Evolutionary conservation across 495 filamentous ascomycete species (phyloP).

Genomic region (Penicillium malachiteum): DNA sequence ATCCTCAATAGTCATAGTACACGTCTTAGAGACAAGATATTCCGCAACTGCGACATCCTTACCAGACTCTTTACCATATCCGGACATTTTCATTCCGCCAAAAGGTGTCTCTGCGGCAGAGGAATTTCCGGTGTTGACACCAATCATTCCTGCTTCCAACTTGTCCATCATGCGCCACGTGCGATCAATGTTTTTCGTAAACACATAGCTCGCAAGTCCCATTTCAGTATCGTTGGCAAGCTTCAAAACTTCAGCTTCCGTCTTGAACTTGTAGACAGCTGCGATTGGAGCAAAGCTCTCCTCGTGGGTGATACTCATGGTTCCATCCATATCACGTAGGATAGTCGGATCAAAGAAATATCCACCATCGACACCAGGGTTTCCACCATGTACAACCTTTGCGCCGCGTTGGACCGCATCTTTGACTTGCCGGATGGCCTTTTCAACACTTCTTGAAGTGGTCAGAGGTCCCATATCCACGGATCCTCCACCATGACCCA

Average conservation of each 20-base stretch:
- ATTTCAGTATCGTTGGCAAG: conserved; percentile 26
- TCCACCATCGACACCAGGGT: not conserved
- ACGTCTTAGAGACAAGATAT: conserved; percentile 71
- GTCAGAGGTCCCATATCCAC: conserved; percentile 8
- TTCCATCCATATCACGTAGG: conserved; percentile 59
- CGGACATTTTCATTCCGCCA: conserved; percentile 73
- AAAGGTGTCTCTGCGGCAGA: conserved; percentile 63
- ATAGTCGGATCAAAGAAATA: conserved; percentile 69
- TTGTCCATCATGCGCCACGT: conserved; percentile 24
- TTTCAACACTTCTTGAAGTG: conserved; percentile 18
- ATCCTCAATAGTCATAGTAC: conserved; percentile 60
- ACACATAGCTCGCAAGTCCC: conserved; percentile 32
- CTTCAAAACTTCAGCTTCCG: conserved; percentile 27
- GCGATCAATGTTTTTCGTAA: conserved; percentile 24
- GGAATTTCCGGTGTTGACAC: conserved; percentile 27
- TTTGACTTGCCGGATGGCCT: conserved; percentile 12
- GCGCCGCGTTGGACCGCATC: conserved; percentile 20
- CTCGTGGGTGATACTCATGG: conserved; percentile 31
- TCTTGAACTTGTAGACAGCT: conserved; percentile 25
- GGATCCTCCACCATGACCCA: conserved; percentile 6
- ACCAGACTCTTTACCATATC: conserved; percentile 73
- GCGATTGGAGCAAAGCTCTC: conserved; percentile 33
- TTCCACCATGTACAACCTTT: conserved; percentile 11
- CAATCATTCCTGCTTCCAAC: conserved; percentile 34
- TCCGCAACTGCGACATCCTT: conserved; percentile 69